Evolutionary conservation across 1,284 basidiomycete genomes (phyloP), one percentile per base, ranked within the genome.

Genomic region (Rhodotorula glutinis): DNA sequence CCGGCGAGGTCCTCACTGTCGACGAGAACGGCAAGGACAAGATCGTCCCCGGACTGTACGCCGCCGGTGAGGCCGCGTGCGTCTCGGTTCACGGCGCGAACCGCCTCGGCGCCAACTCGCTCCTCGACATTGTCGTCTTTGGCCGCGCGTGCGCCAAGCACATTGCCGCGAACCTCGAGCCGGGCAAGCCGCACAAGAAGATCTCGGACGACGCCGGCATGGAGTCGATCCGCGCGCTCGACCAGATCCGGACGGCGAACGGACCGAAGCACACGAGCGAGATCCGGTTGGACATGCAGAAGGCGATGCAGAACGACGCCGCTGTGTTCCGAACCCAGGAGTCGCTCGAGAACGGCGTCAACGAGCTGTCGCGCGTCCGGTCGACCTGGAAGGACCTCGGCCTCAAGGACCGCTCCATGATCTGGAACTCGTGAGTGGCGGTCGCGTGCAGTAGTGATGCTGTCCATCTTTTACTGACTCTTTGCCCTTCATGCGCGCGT

Each of bases 11-110:
- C 72, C 78, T 99, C 74, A 97, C 91, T 30, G 77, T 86, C 66
- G 90, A 93, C 79, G 83, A 87, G 80, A 82, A 88, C 63, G 96
- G 95, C 76, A 88, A 96, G 60, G 96, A 99, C 82, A 85, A 92
- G 81, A 82, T 96, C 67, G 96, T 99, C 44, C 93, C 94, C 62
- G 96, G 96, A 75, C 85, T 99, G 11, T 99, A 98, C 81, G 96
- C 96, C 67, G 96, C 96, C 66, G 96, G 96, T 77, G 96, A 98
- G 83, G 94, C 95, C 69, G 96, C 96, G 41, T 98, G 92, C 79
- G 96, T 98, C 53, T 98, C 96, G 27, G 96, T 99, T 27, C 96
- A 99, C 79, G 96, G 96, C 76, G 96, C 96, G 70, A 99, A 99
- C 84, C 92, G 96, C 82, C 89, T 99, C 66, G 96, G 96, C 75